Base-by-base conservation (phyloP, 208 protist species). In the Leishmania martiniquensis region DNA sequence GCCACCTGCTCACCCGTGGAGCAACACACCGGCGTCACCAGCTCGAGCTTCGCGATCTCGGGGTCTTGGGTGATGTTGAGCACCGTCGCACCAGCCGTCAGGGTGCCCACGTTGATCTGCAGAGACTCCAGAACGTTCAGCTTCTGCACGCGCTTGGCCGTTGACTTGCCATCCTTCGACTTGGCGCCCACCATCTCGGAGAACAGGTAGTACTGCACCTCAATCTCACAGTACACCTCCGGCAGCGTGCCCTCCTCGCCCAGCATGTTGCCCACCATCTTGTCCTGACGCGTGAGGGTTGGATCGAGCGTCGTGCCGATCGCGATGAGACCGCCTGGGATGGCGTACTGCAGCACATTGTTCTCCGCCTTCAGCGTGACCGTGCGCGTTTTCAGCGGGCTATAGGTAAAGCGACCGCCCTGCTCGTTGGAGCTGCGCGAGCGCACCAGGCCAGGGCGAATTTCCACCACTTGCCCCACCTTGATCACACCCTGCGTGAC, bases 281-380 rank as follows among this genome's bases (percentile, higher is more conserved):
- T 96, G 91, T 99, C 99, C 39, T 98, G 97, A 44, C 99, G 93
- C 44, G 98, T 99, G 7, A 99, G 92, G 17, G 98, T 99, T 34
- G 99, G 99, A 93, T 99, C 99, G 54, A 99, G 99, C 52, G 97
- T 98, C 44, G 99, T 99, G 66, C 99, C 99, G n/a, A 99, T 95
- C 83, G 99, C 99, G 89, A 99, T 99, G 32, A 99, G 88, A n/a
- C 99, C 99, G 80, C 99, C 99, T 47, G 99, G 99, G 25, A 99
- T 97, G 76, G 99, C 99, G 83, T 98, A 99, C 91, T 99, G 91
- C 20, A 99, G 91, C 32, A 94, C 87, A 87, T 99, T 99, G 59
- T 98, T 87, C 89, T 99, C 99, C 52, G 99, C 94, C 82, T 97
- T 98, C 13, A 99, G 94, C 0, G 98, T 97, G 34, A 99, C 80